A percentile compares a stretch with the other conserved stretches of the same genome.
These are phyloP conservation scores for Psilocybe cubensis DNA, from an alignment of 768 basidiomycete species.

Conservation along the genomic window DNA sequence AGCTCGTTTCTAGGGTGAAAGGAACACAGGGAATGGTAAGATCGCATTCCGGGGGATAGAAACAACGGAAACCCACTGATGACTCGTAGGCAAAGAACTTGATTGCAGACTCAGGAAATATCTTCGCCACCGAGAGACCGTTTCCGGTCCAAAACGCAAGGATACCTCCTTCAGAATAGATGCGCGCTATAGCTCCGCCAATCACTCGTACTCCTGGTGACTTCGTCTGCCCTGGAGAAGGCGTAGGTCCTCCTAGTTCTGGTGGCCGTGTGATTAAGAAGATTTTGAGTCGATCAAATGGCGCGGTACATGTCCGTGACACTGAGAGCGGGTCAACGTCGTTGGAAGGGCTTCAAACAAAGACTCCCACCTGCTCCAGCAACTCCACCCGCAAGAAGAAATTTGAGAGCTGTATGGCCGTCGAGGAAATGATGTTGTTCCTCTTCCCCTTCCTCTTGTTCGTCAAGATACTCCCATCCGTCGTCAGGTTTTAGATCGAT, in stretches of 20 bases:
- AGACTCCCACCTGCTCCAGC: constrained; percentile 83
- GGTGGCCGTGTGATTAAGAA: constrained; percentile 92
- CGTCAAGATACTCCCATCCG: constrained; percentile 47
- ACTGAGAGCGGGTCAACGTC: constrained; percentile 68
- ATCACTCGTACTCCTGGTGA: constrained; percentile 67
- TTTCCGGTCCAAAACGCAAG: constrained; percentile 98
- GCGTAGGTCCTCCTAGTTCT: constrained; percentile 64
- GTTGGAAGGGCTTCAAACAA: background rate
- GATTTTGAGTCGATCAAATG: constrained; percentile 95
- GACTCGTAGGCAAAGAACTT: constrained; percentile 97
- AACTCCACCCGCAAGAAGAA: constrained; percentile 90
- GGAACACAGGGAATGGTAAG: constrained; percentile 2
- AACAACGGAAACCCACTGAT: constrained; percentile 58
- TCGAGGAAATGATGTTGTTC: constrained; percentile 66
- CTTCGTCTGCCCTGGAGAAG: constrained; percentile 38
- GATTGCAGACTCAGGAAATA: constrained; percentile 98
- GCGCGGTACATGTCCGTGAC: constrained; percentile 94
- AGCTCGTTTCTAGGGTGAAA: constrained; percentile 75
- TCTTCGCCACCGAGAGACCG: constrained; percentile 90
- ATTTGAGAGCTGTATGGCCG: constrained; percentile 78
- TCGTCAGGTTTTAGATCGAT: constrained; percentile 35
- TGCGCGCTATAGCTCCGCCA: constrained; percentile 69
- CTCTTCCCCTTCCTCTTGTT: constrained; percentile 57
- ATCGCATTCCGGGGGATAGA: background rate
- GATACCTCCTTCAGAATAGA: constrained; percentile 89